Evolutionary conservation across 768 basidiomycete species (phyloP).

Genomic region (Piloderma croceum): DNA sequence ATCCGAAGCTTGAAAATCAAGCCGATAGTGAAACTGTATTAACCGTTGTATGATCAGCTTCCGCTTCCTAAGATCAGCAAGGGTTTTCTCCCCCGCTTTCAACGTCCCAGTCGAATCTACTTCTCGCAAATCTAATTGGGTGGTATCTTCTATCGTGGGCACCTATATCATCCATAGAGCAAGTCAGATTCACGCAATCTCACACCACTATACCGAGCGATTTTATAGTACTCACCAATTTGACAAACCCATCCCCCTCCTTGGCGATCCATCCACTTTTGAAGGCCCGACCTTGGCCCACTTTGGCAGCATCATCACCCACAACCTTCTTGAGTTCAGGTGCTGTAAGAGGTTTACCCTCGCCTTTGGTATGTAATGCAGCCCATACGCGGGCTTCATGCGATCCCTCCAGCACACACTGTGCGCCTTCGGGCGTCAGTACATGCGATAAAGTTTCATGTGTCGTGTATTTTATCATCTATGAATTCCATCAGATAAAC

Average conservation of each 20-base stretch:
- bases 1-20: not conserved
- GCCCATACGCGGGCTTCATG: slow-evolving; percentile 96
- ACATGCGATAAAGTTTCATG: slow-evolving; percentile 71
- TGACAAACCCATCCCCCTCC: slow-evolving; percentile 81
- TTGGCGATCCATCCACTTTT: slow-evolving; percentile 96
- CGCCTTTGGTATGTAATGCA: slow-evolving; percentile 67
- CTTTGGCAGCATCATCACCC: slow-evolving; percentile 84
- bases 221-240: slow-evolving; percentile 57
- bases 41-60: slow-evolving; percentile 85
- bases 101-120: slow-evolving; percentile 70
- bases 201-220: too few species aligned
- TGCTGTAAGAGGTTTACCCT: slow-evolving; percentile 59
- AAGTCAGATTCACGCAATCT: not conserved
- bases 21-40: not conserved
- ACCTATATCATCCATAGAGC: slow-evolving; percentile 41
- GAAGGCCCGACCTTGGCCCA: slow-evolving; percentile 94
- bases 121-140: slow-evolving; percentile 68
- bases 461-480: slow-evolving; percentile 83
- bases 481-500: slow-evolving; percentile 11
- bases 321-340: slow-evolving; percentile 67
- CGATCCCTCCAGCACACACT: slow-evolving; percentile 77
- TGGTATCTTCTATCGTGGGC: slow-evolving; percentile 62
- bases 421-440: slow-evolving; percentile 76
- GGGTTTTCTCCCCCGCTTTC: slow-evolving; percentile 68
- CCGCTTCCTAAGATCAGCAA: slow-evolving; percentile 87